phyloP scores from a whole-genome alignment of 345 rosid species.

The Populus alba region DNA sequence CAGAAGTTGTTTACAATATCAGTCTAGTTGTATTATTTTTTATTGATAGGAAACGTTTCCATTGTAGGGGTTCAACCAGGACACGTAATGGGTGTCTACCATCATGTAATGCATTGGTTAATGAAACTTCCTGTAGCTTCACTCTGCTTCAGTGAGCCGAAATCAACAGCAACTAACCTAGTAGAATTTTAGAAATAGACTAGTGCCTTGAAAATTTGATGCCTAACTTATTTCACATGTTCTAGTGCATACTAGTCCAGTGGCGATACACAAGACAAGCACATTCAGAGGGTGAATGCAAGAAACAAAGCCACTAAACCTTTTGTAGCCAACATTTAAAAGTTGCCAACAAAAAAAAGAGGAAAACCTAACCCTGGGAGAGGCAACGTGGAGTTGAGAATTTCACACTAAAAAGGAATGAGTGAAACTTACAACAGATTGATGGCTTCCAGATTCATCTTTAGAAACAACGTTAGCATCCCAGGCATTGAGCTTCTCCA shows the following conservation, averaged over 20 bases:
- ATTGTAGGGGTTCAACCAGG: neutral
- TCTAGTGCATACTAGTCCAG: neutral
- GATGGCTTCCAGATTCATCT: conserved; percentile 68
- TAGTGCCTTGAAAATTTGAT: neutral
- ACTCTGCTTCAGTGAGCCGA: neutral
- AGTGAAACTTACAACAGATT: conserved; percentile 58
- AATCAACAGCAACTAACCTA: neutral
- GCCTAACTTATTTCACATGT: neutral
- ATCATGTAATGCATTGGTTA: neutral
- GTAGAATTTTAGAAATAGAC: neutral
- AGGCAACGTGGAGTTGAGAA: neutral
- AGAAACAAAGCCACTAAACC: neutral
- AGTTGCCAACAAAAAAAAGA: neutral
- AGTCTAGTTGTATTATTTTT: too few relatives aligned
- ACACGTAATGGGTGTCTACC: neutral
- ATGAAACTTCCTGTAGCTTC: neutral
- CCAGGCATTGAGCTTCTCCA: conserved; percentile 66
- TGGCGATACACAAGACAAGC: neutral
- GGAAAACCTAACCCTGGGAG: neutral
- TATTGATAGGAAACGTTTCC: too few relatives aligned
- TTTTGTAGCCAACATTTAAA: neutral
- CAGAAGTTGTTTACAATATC: too few relatives aligned
- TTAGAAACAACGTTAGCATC: conserved; percentile 61
- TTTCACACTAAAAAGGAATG: neutral
- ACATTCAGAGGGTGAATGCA: neutral